Evolutionary conservation across 1,284 basidiomycete species (phyloP).

Genomic region (Apiotrichum siamense): DNA sequence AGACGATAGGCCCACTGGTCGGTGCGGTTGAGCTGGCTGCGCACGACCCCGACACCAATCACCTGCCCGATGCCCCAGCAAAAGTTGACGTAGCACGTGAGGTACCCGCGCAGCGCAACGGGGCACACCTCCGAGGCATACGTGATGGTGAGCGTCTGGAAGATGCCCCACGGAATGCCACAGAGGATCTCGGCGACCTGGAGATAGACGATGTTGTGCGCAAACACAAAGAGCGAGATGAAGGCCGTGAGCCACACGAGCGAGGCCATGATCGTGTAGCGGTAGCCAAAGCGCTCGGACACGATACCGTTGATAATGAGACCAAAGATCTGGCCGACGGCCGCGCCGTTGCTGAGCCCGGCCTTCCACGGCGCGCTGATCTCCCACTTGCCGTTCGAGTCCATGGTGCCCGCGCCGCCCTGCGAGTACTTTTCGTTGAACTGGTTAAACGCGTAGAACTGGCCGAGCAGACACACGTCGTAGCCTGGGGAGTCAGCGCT

Average conservation of each 20-base stretch:
- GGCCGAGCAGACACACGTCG: slow-evolving; percentile 40
- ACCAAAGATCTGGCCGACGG: slow-evolving; percentile 48
- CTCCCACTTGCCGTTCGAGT: slow-evolving; percentile 41
- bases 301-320: slow-evolving; percentile 45
- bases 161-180: slow-evolving; percentile 28
- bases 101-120: slow-evolving; percentile 40
- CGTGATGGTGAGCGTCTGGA: slow-evolving; percentile 14
- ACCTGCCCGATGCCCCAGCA: slow-evolving; percentile 43
- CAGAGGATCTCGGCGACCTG: slow-evolving; percentile 36
- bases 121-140: slow-evolving; percentile 45
- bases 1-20: slow-evolving; percentile 38
- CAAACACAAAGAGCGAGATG: slow-evolving; percentile 41
- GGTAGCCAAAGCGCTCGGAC: slow-evolving; percentile 46
- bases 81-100: slow-evolving; percentile 42
- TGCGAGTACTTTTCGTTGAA: slow-evolving; percentile 44
- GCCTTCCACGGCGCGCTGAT: slow-evolving; percentile 51
- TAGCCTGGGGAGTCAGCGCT: slow-evolving; percentile 21
- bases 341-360: slow-evolving; percentile 46
- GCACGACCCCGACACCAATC: slow-evolving; percentile 43
- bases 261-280: slow-evolving; percentile 34
- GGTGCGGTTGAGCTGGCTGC: slow-evolving; percentile 29
- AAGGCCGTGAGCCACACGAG: slow-evolving; percentile 33
- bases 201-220: slow-evolving; percentile 29
- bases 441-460: slow-evolving; percentile 43
- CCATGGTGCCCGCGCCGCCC: too few relatives aligned